phyloP scores from a whole-genome alignment of 139 green algal genomes.

The Picocystis salinarum region DNA sequence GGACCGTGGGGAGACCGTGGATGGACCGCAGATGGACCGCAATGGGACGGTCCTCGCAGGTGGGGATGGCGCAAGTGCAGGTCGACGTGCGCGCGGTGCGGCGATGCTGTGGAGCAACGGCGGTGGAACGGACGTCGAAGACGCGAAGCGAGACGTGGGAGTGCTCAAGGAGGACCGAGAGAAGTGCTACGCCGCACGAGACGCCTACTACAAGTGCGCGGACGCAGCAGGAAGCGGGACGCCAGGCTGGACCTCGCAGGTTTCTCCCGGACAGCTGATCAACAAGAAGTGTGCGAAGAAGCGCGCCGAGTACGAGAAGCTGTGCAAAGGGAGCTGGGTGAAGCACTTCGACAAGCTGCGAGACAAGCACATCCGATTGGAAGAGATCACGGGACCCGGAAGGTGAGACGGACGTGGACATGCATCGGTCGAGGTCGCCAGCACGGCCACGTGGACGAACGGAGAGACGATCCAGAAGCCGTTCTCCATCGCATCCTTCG shows the following conservation, averaged over 20 bases:
- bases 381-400: constrained; percentile 25
- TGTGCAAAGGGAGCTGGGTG: constrained; percentile 41
- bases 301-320: constrained; percentile 21
- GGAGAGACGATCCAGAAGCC: constrained; percentile 4
- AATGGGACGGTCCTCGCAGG: too few species aligned
- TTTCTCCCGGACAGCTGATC: constrained; percentile 9
- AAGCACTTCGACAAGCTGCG: constrained; percentile 51
- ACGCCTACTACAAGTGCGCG: constrained; percentile 39
- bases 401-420: constrained; percentile 17
- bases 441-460: neutral
- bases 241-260: too few species aligned
- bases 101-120: too few species aligned
- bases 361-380: constrained; percentile 19
- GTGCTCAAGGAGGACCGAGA: too few species aligned
- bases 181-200: too few species aligned
- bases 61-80: too few species aligned
- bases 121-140: too few species aligned
- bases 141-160: too few species aligned
- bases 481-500: too few species aligned
- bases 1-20: too few species aligned
- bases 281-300: constrained; percentile 26
- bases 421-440: neutral
- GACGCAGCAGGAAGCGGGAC: constrained; percentile 20
- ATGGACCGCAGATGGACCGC: too few species aligned
- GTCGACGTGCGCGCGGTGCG: too few species aligned